Evolutionary conservation across 345 rosid species (phyloP), one percentile per base, ranked within the genome.

Genomic region (Mangifera indica): DNA sequence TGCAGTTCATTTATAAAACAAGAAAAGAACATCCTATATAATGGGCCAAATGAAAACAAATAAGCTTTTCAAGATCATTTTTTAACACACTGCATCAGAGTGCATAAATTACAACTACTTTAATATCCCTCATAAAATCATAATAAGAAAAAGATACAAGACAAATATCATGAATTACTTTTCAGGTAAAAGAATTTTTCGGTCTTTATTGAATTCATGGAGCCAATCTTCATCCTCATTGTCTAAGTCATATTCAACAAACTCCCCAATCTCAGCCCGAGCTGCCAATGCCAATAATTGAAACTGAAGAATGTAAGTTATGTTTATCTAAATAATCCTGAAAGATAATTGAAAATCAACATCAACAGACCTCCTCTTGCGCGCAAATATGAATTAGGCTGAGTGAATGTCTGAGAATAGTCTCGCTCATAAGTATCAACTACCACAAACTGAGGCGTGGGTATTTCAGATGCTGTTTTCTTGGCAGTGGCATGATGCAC

Each of bases 221-320:
- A 95, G 92, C 98, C 99, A 95, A 73, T 89, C 97, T 78, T 92
- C 99, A 79, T 95, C 99, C 74, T 95, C 99, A 76, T 95, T 95
- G 79, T 93, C 99, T 67, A 95, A 79, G 84, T 95, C 98, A 76
- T 93, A 95, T 84, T 95, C 99, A 67, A 95, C 89, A 85, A 95
- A 95, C 29, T 95, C 98, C 53, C 97, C 99, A 80, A 95, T 83
- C 88, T 93, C 99, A 32, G 99, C 91, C 76, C 99, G 84, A 67
- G 96, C 99, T 93, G 81, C 84, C 81, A 72, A 79, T 6, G 57
- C 20, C 66, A 60, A 75, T 40, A 59, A 21, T n/a, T 40, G 10
- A 67, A 18, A 24, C 49, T 57, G 21, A 26, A 24, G 21, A 22
- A 64, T 6, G 40, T 37, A 20, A 63, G 34, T 44, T 37, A 61